Evolutionary conservation across 2,329 filamentous ascomycete genomes (phyloP).

Genomic region (Zelopaecilomyces penicillatus): DNA sequence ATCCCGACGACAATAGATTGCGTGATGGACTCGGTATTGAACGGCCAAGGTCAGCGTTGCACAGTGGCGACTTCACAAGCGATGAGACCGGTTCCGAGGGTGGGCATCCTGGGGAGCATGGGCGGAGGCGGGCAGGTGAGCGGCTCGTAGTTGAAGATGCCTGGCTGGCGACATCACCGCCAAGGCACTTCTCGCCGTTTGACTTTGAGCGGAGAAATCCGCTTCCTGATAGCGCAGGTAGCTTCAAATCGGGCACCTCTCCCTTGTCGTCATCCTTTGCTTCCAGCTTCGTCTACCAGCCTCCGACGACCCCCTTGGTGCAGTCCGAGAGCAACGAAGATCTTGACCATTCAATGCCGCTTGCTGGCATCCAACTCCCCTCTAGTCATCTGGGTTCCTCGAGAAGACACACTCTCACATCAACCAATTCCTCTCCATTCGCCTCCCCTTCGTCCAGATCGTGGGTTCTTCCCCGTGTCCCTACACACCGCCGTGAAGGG

Average conservation of each 20-base stretch:
- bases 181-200: slow-evolving; percentile 41
- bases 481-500: slow-evolving; percentile 47
- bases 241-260: slow-evolving; percentile 41
- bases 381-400: slow-evolving; percentile 26
- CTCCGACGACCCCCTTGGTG: slow-evolving; percentile 86
- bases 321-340: slow-evolving; percentile 82
- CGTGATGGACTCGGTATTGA: slow-evolving; percentile 60
- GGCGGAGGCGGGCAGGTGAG: slow-evolving; percentile 8
- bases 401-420: slow-evolving; percentile 65
- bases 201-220: slow-evolving; percentile 29
- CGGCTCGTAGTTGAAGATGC: slow-evolving; percentile 17
- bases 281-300: slow-evolving; percentile 73
- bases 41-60: slow-evolving; percentile 69
- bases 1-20: slow-evolving; percentile 31
- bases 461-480: slow-evolving; percentile 14
- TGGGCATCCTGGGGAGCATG: slow-evolving; percentile 3
- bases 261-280: slow-evolving; percentile 65
- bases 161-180: slow-evolving; percentile 51
- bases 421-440: slow-evolving; percentile 43
- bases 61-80: slow-evolving; percentile 58
- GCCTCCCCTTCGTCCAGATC: slow-evolving; percentile 30
- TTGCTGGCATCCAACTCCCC: slow-evolving; percentile 42
- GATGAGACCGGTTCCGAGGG: slow-evolving; percentile 16
- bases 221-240: slow-evolving; percentile 24
- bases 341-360: slow-evolving; percentile 45